Evolutionary conservation across 768 basidiomycete genomes (phyloP).

Genomic region (Boletus patriciae): DNA sequence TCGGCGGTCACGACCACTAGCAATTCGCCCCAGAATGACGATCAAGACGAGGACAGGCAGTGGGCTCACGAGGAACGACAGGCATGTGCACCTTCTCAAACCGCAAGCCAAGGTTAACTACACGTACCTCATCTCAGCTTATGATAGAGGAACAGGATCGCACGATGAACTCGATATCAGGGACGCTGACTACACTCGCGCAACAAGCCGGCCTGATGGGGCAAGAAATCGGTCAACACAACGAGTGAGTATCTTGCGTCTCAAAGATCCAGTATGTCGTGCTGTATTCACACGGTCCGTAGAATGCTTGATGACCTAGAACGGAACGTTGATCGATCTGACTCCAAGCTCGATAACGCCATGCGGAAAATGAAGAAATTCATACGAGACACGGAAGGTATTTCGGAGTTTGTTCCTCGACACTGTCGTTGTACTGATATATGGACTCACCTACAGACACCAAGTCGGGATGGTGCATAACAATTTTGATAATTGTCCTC

Average conservation of each 20-base stretch:
- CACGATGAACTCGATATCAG: conserved; percentile 83
- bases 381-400: conserved; percentile 80
- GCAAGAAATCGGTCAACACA: conserved; percentile 86
- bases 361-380: conserved; percentile 75
- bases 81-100: conserved; percentile 38
- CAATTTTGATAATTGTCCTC: conserved; percentile 79
- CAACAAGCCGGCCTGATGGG: conserved; percentile 96
- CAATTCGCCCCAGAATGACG: conserved; percentile 20
- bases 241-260: conserved; percentile 59
- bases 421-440: background rate
- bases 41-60: conserved; percentile 65
- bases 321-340: conserved; percentile 66
- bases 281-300: background rate
- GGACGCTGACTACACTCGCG: conserved; percentile 79
- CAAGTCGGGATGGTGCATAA: conserved; percentile 88
- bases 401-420: background rate
- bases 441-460: conserved; percentile 51
- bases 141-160: conserved; percentile 88
- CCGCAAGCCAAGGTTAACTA: background rate
- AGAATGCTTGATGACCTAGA: conserved; percentile 85
- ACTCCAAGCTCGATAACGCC: conserved; percentile 61
- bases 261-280: conserved; percentile 1
- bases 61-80: conserved; percentile 90
- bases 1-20: conserved; percentile 11
- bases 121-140: conserved; percentile 47